A percentile compares a stretch with the other conserved stretches of the same genome.
phyloP scores from a whole-genome alignment of 441 rosid species.

The Dalechampia spathulata region DNA sequence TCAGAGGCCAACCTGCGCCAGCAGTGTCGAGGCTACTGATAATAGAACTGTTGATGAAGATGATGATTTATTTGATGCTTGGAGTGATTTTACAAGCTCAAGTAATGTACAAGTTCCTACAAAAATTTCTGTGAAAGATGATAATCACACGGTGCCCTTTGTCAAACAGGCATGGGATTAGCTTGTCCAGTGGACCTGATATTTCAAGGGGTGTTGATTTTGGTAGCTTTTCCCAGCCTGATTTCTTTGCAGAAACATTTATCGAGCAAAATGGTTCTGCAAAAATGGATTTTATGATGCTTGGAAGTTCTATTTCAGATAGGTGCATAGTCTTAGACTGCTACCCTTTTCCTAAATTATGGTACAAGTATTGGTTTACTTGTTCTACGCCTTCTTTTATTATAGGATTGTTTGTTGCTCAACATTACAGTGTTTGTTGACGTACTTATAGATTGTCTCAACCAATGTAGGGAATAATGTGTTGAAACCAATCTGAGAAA shows the following conservation, averaged over 20 bases:
- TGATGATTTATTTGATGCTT: constrained; percentile 46
- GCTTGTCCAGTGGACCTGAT: constrained; percentile 26
- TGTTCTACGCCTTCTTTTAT: no score
- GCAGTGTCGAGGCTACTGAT: constrained; percentile 23
- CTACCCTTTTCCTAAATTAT: no score
- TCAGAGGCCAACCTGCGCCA: constrained; percentile 30
- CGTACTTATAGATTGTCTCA: background rate
- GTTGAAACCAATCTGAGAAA: no score
- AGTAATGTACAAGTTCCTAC: constrained; percentile 27
- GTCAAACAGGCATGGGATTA: constrained; percentile 25
- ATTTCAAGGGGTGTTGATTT: constrained; percentile 27
- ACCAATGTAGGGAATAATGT: no score
- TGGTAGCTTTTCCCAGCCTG: constrained; percentile 30
- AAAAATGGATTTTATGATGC: constrained; percentile 16
- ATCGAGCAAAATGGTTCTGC: constrained; percentile 26
- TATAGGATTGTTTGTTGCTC: no score
- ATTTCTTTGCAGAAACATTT: constrained; percentile 30
- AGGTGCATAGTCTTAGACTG: constrained; percentile 30
- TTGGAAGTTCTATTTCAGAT: constrained; percentile 34
- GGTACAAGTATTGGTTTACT: background rate
- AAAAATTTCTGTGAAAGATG: constrained; percentile 20
- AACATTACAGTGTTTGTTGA: no score
- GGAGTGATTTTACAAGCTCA: constrained; percentile 62
- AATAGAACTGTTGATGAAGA: constrained; percentile 26
- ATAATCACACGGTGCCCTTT: constrained; percentile 21